Evolutionary conservation across 73 alveolate species (phyloP).

Genomic region (Symbiodinium pilosum): DNA sequence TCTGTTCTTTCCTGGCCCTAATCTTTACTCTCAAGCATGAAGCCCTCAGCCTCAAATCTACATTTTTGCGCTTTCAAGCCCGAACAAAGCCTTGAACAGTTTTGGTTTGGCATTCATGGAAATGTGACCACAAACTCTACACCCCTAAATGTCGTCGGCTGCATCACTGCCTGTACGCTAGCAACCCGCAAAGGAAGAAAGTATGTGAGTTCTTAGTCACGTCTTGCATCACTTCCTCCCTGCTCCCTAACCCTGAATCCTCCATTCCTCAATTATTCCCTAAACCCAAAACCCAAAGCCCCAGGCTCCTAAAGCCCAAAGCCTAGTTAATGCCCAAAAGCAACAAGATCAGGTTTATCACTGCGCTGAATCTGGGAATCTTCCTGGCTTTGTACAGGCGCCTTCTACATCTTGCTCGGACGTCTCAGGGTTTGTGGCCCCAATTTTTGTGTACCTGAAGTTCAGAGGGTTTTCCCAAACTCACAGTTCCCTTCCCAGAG

Average conservation of each 20-base stretch:
- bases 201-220: too few species aligned
- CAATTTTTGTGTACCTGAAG: too few species aligned
- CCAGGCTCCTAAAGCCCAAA: too few species aligned
- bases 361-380: slow-evolving; percentile 75
- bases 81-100: background rate
- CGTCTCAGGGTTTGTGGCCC: too few species aligned
- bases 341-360: slow-evolving; percentile 41
- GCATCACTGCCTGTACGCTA: too few species aligned
- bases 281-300: background rate
- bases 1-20: too few species aligned
- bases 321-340: too few species aligned
- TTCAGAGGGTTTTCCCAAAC: too few species aligned
- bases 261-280: background rate
- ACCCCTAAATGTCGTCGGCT: background rate
- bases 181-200: too few species aligned
- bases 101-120: background rate
- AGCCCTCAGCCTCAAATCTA: background rate
- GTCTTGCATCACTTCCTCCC: too few species aligned
- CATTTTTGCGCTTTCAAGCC: background rate
- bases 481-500: too few species aligned
- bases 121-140: background rate
- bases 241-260: background rate
- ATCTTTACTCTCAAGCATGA: background rate
- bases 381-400: slow-evolving; percentile 65
- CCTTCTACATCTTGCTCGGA: too few species aligned